phyloP scores from a whole-genome alignment of 169 alveolate genomes.

The Neospora caninum region DNA sequence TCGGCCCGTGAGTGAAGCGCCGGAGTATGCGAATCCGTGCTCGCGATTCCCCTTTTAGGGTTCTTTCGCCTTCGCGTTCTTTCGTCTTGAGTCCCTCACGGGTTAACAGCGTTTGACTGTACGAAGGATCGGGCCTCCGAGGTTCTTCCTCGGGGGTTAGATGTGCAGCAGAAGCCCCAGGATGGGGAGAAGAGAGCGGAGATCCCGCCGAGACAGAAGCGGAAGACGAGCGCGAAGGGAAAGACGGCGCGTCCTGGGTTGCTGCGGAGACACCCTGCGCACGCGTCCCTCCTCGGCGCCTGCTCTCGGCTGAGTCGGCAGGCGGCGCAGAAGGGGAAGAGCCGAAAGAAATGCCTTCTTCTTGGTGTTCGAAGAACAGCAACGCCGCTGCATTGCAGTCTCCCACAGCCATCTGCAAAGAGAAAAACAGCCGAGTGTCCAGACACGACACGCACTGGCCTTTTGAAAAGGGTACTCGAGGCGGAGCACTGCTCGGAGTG shows the following conservation, averaged over 20 bases:
- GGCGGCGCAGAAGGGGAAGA: background rate
- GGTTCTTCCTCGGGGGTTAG: background rate
- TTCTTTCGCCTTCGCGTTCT: too few species aligned
- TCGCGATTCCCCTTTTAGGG: too few species aligned
- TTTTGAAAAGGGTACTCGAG: too few species aligned
- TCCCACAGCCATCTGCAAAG: background rate
- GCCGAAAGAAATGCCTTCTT: background rate
- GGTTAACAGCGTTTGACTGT: background rate
- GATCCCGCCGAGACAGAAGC: background rate
- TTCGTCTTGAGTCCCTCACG: background rate
- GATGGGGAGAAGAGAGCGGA: background rate
- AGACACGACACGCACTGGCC: background rate
- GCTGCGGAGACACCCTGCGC: background rate
- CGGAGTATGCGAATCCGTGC: too few species aligned
- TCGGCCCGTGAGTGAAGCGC: too few species aligned
- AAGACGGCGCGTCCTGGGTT: background rate
- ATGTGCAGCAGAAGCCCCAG: background rate
- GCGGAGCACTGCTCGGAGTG: too few species aligned
- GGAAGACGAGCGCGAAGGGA: background rate
- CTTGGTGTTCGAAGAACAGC: conserved; percentile 11
- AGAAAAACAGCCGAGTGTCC: background rate
- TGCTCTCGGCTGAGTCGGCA: background rate
- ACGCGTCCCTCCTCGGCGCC: background rate
- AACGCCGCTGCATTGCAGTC: conserved; percentile 27
- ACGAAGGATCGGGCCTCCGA: conserved; percentile 12